Base-by-base conservation (phyloP, 371 early-diverging fungal species). In the Nosema muscidifuracis region DNA sequence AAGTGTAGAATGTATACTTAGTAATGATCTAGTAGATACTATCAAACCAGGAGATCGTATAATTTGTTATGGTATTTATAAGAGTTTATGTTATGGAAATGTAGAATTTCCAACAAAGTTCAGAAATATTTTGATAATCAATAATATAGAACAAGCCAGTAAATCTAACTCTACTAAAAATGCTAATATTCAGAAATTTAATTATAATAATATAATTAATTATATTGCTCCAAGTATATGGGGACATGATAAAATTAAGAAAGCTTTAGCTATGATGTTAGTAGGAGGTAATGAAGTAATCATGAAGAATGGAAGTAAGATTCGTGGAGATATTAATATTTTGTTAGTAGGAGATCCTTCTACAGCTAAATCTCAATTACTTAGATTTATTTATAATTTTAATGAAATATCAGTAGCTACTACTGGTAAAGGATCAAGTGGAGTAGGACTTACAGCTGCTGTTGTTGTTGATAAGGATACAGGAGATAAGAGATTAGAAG, bases 21-120 rank as follows among this genome's bases (percentile, higher is more conserved):
- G 94, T 71, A 92, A 92, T 78, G 97, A 97, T 84, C 83, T 99
- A 47, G 97, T 94, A 0, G 98, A 97, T 80, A 81, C 78, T 20
- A 89, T 91, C 24, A 99, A 97, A 81, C 97, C 99, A 2, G 99
- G 99, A 42, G 99, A 99, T 82, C 88, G 99, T 69, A 89, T 97
- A 18, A 89, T 87, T 69, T 85, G 96, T 67, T 89, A 92, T 56
- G 99, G 99, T 64, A 88, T 92, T 36, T 99, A 93, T 80, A 87
- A 92, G 44, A 87, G 92, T 13, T 74, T 92, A 26, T 92, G 92
- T 58, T 86, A 85, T 71, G 50, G 55, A 31, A 50, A 44, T 22
- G n/a, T 20, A n/a, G 70, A 58, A 24, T 75, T 77, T 62, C 79
- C 79, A 42, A 55, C 31, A 6, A 18, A 69, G 15, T 77, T 73